These are phyloP conservation scores for Boeremia lycopersici DNA, from an alignment of 2,329 filamentous ascomycete species.

Conservation along the genomic window DNA sequence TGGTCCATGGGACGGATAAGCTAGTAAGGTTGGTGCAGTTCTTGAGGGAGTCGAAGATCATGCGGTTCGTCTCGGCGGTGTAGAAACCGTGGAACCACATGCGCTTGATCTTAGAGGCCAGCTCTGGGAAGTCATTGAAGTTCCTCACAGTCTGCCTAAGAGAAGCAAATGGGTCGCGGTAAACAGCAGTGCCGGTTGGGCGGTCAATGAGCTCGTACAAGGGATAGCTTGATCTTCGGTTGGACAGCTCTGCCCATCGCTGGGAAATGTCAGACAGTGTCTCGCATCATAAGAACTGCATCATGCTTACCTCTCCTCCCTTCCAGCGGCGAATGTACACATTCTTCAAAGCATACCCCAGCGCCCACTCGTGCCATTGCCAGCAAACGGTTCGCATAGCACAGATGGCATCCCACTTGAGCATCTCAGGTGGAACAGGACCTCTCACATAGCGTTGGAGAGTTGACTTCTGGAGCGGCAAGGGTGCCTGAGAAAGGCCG, in stretches of 20 bases:
- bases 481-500: slow-evolving; percentile 57
- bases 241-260: slow-evolving; percentile 58
- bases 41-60: slow-evolving; percentile 56
- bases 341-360: slow-evolving; percentile 57
- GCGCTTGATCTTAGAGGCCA: slow-evolving; percentile 57
- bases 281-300: not conserved
- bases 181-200: slow-evolving; percentile 56
- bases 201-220: slow-evolving; percentile 57
- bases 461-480: slow-evolving; percentile 52
- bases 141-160: slow-evolving; percentile 56
- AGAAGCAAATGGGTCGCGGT: slow-evolving; percentile 58
- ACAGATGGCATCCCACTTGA: slow-evolving; percentile 58
- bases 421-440: slow-evolving; percentile 56
- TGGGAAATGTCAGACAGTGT: slow-evolving; percentile 40
- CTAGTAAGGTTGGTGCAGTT: slow-evolving; percentile 56
- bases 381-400: slow-evolving; percentile 57
- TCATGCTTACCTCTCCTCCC: slow-evolving; percentile 48
- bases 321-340: slow-evolving; percentile 60
- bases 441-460: slow-evolving; percentile 59
- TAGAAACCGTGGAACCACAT: slow-evolving; percentile 64
- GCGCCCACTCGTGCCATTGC: slow-evolving; percentile 60
- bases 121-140: slow-evolving; percentile 52
- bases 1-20: slow-evolving; percentile 60
- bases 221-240: slow-evolving; percentile 51
- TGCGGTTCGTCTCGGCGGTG: slow-evolving; percentile 56